Base-by-base conservation (phyloP, 225 moss, liverwort and hornwort genomes). In the Physcomitrium patens region DNA sequence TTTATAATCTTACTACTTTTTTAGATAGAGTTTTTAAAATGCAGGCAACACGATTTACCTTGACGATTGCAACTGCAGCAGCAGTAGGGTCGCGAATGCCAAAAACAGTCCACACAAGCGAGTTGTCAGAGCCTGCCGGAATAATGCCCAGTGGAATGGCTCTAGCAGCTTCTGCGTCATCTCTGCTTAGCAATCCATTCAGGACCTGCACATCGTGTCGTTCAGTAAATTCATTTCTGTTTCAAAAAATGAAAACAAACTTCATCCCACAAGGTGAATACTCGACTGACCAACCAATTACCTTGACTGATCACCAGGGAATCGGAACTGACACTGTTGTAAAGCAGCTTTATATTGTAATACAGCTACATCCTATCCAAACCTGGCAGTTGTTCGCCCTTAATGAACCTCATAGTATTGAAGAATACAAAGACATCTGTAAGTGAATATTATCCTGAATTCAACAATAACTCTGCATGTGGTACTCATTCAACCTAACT, bases 81-180 rank as follows among this genome's bases (percentile, higher is more conserved):
- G 78, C 60, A 23, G 77, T 83, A 53, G 90, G 81, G 66, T 90
- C 90, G 27, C 79, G 85, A 24, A 87, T 79, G 58, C 90, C 90
- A 57, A 90, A 83, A 44, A 90, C 79, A 69, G 90, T 90, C 90
- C 90, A 90, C 10, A 87, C 81, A 41, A 90, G 81, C 27, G 87
- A 90, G 76, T 90, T 90, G 83, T 90, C 90, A 46, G 90, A 90
- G 54, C 87, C 90, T 74, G 90, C 90, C 69, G 90, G 87, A 72
- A 90, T 81, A 47, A 90, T 80, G 57, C 90, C 90, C 42, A 90
- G 81, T 10, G 90, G 90, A 80, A 77, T 90, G 31, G 85, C 76
- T 42, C 87, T 81, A 65, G 90, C 90, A 67, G 76, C 79, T 16
- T 83, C 83, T 45, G 90, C 90, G 42, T 90, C 90, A 66, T 87